Base-by-base conservation (phyloP, 164 flowering plant genomes). In the Brasenia schreberi region DNA sequence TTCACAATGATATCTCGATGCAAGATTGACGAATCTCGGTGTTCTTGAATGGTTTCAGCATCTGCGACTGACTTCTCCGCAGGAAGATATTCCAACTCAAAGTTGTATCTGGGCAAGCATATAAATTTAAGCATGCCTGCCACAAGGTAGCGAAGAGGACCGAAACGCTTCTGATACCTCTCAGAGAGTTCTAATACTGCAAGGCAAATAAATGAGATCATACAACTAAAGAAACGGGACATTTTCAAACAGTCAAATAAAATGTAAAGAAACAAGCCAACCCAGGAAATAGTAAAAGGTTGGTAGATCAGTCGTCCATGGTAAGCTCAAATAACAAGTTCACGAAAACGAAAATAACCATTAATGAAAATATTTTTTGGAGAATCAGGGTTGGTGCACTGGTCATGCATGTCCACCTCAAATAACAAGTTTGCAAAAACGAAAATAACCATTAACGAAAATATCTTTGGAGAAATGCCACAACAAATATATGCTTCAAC, bases 161-260 rank as follows among this genome's bases (percentile, higher is more conserved):
- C 65, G 17, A 18, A 23, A 18, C 42, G 65, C 9, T 39, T 64
- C 65, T 64, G 65, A 43, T 64, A 64, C 17, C n/a, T 64, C 42
- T 89, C 99, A 42, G 99, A 94, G 52, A 91, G 96, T 70, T 94
- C 97, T 86, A 94, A 73, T 42, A 94, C 97, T 23, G 27, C 27
- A 23, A 23, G 1, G 27, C 27, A 23, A 23, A 23, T 23, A 23
- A 23, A 23, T 23, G 27, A 23, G 27, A 23, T 23, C 2, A 2
- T 23, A 23, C 27, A 23, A 23, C 27, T 23, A 0, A 23, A 23
- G 27, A 23, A 23, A 23, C 27, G 27, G 2, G 27, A 23, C 27
- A 23, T 23, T 23, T 23, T 23, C 27, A 23, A 23, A 23, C 27
- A 45, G 53, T 7, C 7, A 23, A 23, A 12, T 45, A 45, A 45